Percentiles rank a stretch among this genome's conserved stretches.
Evolutionary conservation across 2,329 filamentous ascomycete genomes (phyloP).

Genomic region (Aureobasidium subglaciale): DNA sequence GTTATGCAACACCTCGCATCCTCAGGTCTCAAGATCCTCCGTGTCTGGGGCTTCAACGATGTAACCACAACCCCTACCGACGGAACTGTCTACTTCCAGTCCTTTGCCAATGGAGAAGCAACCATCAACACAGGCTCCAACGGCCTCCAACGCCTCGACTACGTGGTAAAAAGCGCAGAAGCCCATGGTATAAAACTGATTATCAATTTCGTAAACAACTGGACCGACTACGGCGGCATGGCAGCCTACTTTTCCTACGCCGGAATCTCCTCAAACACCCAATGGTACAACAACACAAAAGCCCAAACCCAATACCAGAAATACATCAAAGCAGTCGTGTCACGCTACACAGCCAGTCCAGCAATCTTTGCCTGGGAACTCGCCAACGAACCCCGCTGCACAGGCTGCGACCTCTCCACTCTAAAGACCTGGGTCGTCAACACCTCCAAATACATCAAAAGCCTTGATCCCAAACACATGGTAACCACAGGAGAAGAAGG

Average conservation of each 20-base stretch:
- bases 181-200: conserved; percentile 55
- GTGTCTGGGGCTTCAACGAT: conserved; percentile 59
- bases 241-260: conserved; percentile 51
- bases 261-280: conserved; percentile 42
- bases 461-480: conserved; percentile 53
- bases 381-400: conserved; percentile 59
- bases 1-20: conserved; percentile 14
- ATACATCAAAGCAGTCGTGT: conserved; percentile 55
- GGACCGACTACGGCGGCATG: conserved; percentile 56
- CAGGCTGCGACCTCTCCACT: conserved; percentile 50
- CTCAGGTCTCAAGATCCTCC: conserved; percentile 42
- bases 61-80: conserved; percentile 37
- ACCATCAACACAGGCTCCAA: conserved; percentile 58
- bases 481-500: conserved; percentile 60
- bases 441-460: conserved; percentile 57
- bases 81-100: conserved; percentile 38
- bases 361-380: conserved; percentile 63
- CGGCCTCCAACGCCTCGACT: conserved; percentile 58
- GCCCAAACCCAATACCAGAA: conserved; percentile 50
- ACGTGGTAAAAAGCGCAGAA: conserved; percentile 55
- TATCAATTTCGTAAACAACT: conserved; percentile 62
- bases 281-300: conserved; percentile 50
- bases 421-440: conserved; percentile 54
- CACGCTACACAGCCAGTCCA: conserved; percentile 50
- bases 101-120: conserved; percentile 43